Evolutionary conservation across 1,284 basidiomycete species (phyloP).

Genomic region (Boletellus dicymbophilus): DNA sequence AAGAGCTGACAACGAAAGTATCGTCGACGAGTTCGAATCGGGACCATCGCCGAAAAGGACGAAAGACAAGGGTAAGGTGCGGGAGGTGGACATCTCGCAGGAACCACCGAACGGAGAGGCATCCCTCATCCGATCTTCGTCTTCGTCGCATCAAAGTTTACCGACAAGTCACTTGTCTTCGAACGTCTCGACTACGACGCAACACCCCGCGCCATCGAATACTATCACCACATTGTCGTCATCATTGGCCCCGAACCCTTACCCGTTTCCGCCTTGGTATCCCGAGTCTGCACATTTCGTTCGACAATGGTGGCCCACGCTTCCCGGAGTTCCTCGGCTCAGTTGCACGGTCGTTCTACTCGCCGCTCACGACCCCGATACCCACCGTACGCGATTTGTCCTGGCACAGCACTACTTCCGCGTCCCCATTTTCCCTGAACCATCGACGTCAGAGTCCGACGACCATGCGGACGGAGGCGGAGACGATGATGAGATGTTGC

Average conservation of each 20-base stretch:
- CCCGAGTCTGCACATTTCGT: constrained; percentile 75
- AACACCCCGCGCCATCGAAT: not conserved
- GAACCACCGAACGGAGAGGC: constrained; percentile 11
- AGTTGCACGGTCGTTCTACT: constrained; percentile 74
- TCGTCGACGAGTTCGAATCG: constrained; percentile 11
- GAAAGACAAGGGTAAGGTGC: constrained; percentile 26
- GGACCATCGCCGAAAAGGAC: constrained; percentile 8
- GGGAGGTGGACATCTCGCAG: constrained; percentile 13
- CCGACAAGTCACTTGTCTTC: constrained; percentile 7
- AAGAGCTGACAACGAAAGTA: constrained; percentile 19
- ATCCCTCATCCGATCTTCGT: constrained; percentile 5
- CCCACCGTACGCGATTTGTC: constrained; percentile 61
- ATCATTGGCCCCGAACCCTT: constrained; percentile 42
- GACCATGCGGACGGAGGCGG: constrained; percentile 5
- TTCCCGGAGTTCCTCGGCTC: constrained; percentile 57
- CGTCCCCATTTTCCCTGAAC: constrained; percentile 47
- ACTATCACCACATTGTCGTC: not conserved
- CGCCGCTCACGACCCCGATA: constrained; percentile 55
- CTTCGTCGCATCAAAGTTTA: constrained; percentile 11
- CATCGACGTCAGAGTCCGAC: constrained; percentile 2
- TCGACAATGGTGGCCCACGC: constrained; percentile 75
- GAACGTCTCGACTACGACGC: constrained; percentile 3
- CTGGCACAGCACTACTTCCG: constrained; percentile 75
- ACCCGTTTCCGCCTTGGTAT: constrained; percentile 61
- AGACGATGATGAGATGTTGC: constrained; percentile 56